A percentile compares a stretch with the other conserved stretches of the same genome.
Evolutionary conservation across 192 early-diverging fungal species (phyloP).

Genomic region (Entomortierella chlamydospora): DNA sequence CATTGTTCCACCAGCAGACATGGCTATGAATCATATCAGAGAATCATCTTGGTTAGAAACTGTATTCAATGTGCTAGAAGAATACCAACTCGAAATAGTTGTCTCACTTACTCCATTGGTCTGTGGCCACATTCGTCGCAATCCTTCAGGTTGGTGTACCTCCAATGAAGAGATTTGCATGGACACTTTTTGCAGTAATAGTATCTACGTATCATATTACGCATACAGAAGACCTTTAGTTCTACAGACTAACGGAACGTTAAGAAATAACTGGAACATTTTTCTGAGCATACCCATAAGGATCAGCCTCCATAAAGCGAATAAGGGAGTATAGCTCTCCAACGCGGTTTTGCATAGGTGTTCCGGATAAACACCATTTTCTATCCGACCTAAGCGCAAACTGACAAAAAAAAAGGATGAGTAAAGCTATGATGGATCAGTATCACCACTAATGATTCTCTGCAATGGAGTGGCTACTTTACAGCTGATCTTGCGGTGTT

Average conservation of each 20-base stretch:
- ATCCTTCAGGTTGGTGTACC: conserved; percentile 61
- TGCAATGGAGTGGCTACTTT: no score
- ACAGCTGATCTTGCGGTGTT: conserved; percentile 86
- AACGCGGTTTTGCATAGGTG: conserved; percentile 93
- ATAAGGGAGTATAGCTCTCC: conserved; percentile 94
- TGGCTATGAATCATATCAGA: conserved; percentile 50
- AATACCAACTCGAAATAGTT: neutral
- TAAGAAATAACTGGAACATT: neutral
- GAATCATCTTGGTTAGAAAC: neutral
- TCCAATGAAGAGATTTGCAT: conserved; percentile 77
- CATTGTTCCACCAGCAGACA: conserved; percentile 90
- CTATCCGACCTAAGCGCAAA: conserved; percentile 75
- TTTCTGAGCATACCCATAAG: conserved; percentile 34
- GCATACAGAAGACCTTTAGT: no score
- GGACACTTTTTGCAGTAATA: conserved; percentile 87
- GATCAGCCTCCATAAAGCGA: conserved; percentile 80
- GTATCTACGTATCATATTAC: conserved; percentile 56
- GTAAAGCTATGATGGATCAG: no score
- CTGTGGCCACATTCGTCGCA: conserved; percentile 71
- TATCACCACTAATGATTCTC: neutral
- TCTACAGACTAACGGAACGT: no score
- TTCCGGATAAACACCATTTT: conserved; percentile 91
- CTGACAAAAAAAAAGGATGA: no score
- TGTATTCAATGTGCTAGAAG: neutral
- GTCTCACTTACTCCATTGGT: conserved; percentile 64